phyloP scores from a whole-genome alignment of 192 early-diverging fungal species.

The Coemansia sp. region DNA sequence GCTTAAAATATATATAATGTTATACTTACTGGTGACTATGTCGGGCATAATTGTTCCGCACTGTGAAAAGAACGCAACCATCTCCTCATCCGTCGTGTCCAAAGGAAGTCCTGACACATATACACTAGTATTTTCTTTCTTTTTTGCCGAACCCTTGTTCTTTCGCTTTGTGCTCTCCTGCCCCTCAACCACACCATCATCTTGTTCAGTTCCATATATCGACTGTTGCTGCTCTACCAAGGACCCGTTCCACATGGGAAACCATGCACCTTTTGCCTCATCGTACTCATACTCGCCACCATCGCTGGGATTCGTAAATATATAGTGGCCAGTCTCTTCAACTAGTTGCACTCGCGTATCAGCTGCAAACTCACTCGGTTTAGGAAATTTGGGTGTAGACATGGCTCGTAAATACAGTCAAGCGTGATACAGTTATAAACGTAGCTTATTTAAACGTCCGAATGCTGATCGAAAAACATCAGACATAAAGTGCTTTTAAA shows the following conservation, averaged over 20 bases:
- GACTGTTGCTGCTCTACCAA: conserved; percentile 52
- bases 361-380: conserved; percentile 46
- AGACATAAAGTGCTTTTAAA: too few species aligned
- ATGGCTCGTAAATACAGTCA: conserved; percentile 5
- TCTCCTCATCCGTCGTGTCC: conserved; percentile 78
- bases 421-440: background rate
- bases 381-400: conserved; percentile 35
- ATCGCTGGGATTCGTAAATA: conserved; percentile 71
- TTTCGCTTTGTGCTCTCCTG: conserved; percentile 56
- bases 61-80: conserved; percentile 57
- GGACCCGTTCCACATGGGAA: conserved; percentile 68
- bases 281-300: conserved; percentile 85
- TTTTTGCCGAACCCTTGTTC: conserved; percentile 35
- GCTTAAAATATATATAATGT: background rate
- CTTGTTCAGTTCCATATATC: conserved; percentile 31
- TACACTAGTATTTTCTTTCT: conserved; percentile 72
- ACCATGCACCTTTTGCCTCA: conserved; percentile 78
- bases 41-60: conserved; percentile 52
- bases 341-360: conserved; percentile 63
- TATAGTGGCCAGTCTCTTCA: conserved; percentile 74
- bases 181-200: background rate
- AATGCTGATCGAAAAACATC: too few species aligned
- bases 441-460: too few species aligned
- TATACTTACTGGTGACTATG: conserved; percentile 35
- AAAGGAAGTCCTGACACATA: conserved; percentile 84